Evolutionary conservation across 2,329 filamentous ascomycete species (phyloP).

Genomic region (Nigrograna mackinnonii): DNA sequence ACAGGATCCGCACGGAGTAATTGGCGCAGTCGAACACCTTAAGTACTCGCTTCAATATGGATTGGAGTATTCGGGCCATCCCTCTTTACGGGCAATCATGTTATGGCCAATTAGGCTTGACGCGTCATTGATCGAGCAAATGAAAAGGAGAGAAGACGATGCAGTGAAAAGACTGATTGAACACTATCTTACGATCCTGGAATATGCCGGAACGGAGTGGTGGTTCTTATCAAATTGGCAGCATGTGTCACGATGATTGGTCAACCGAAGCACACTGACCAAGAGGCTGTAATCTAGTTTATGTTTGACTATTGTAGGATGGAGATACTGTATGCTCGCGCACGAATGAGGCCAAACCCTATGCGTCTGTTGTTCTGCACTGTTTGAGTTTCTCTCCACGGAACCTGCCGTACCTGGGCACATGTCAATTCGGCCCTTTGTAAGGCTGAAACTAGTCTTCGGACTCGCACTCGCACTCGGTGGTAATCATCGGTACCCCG

Average conservation of each 20-base stretch:
- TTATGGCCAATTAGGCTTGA: constrained; percentile 25
- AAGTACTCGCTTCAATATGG: constrained; percentile 19
- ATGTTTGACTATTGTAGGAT: too few relatives aligned
- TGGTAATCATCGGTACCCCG: too few relatives aligned
- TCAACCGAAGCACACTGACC: too few relatives aligned
- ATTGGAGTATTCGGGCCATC: constrained; percentile 21
- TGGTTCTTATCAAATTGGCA: constrained; percentile 26
- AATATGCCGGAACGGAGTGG: constrained; percentile 23
- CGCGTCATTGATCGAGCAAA: constrained; percentile 16
- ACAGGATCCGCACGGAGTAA: background rate
- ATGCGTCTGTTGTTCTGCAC: too few relatives aligned
- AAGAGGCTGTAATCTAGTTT: too few relatives aligned
- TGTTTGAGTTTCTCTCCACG: too few relatives aligned
- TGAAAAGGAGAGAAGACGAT: constrained; percentile 14
- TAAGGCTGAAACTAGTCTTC: too few relatives aligned
- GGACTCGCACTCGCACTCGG: too few relatives aligned
- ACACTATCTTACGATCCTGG: constrained; percentile 23
- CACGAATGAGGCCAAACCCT: too few relatives aligned
- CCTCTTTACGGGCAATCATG: constrained; percentile 21
- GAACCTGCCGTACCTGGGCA: too few relatives aligned
- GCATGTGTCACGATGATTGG: constrained; percentile 15
- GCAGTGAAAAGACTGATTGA: constrained; percentile 15
- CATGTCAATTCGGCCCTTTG: too few relatives aligned
- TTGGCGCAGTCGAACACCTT: constrained; percentile 17
- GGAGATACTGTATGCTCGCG: too few relatives aligned